A percentile compares a stretch with the other conserved stretches of the same genome.
Conservation (phyloP, 75 land plant genomes). For the Cryptomeria japonica region DNA sequence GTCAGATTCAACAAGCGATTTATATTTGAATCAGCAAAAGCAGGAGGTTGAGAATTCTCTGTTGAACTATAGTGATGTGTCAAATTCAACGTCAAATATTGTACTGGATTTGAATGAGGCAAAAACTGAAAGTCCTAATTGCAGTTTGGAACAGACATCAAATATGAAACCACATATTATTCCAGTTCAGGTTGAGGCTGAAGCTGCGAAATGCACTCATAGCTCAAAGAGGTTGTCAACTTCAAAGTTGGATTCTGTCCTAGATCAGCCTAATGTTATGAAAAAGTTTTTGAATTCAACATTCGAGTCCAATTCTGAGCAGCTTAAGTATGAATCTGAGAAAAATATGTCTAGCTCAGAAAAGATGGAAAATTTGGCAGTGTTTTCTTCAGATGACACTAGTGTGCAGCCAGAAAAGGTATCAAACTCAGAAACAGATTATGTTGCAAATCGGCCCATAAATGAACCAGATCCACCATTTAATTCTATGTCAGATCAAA, state of each 20-base stretch:
- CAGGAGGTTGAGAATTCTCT: not conserved
- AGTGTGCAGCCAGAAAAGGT: not conserved
- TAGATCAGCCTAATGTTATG: constrained; percentile 35
- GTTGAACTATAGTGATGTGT: not conserved
- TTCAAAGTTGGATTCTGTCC: constrained; percentile 5
- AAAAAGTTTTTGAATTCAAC: not conserved
- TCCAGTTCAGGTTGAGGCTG: not conserved
- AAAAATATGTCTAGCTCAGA: not conserved
- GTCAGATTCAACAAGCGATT: not conserved
- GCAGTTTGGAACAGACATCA: not conserved
- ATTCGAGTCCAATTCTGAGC: not conserved
- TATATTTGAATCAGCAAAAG: not conserved
- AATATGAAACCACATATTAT: not conserved
- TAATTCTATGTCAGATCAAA: not conserved
- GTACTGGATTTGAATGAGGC: not conserved
- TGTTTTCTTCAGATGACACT: not conserved
- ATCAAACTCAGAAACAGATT: not conserved
- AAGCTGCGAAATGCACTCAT: not conserved
- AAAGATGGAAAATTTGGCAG: not conserved
- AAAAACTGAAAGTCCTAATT: not conserved
- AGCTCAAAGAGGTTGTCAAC: constrained; percentile 3
- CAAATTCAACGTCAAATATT: not conserved
- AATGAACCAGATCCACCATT: not conserved
- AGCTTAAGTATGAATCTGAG: not conserved
- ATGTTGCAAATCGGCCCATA: not conserved